These are phyloP conservation scores for Pelargonium fulgidum DNA, from an alignment of 441 rosid species.

Conservation along the genomic window DNA sequence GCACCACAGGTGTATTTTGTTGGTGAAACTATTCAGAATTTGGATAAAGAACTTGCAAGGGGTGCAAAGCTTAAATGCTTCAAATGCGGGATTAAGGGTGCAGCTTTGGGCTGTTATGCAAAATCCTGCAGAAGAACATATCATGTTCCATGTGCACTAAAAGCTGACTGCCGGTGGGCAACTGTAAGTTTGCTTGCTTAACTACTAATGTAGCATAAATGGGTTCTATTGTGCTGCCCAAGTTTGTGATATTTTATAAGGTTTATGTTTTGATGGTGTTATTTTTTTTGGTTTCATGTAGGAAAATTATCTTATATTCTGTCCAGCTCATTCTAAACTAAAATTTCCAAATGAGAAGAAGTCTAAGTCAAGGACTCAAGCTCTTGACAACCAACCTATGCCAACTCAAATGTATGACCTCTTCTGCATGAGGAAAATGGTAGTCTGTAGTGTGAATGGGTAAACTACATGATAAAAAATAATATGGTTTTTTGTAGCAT, in stretches of 20 bases:
- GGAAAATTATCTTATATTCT: constrained; percentile 62
- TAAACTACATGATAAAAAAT: too few relatives aligned
- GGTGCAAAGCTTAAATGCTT: constrained; percentile 72
- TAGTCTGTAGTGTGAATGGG: neutral
- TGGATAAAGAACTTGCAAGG: constrained; percentile 66
- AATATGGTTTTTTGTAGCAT: too few relatives aligned
- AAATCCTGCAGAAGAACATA: constrained; percentile 73
- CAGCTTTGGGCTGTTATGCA: constrained; percentile 75
- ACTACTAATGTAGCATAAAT: neutral
- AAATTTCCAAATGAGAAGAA: constrained; percentile 66
- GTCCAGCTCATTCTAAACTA: constrained; percentile 60
- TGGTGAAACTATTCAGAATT: constrained; percentile 53
- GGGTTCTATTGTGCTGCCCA: neutral
- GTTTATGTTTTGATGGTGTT: constrained; percentile 11
- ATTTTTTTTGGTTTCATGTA: constrained; percentile 27
- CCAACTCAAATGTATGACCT: constrained; percentile 36
- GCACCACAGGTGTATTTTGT: constrained; percentile 72
- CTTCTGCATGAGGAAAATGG: constrained; percentile 1
- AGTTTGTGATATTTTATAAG: neutral
- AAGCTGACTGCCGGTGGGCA: constrained; percentile 76
- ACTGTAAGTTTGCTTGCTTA: constrained; percentile 31
- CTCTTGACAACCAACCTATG: constrained; percentile 13
- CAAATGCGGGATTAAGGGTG: constrained; percentile 69
- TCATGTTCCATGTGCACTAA: constrained; percentile 73
- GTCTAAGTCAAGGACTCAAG: constrained; percentile 25